Conservation (phyloP, 2,329 filamentous ascomycete species). For the Ceratocystis destructans region DNA sequence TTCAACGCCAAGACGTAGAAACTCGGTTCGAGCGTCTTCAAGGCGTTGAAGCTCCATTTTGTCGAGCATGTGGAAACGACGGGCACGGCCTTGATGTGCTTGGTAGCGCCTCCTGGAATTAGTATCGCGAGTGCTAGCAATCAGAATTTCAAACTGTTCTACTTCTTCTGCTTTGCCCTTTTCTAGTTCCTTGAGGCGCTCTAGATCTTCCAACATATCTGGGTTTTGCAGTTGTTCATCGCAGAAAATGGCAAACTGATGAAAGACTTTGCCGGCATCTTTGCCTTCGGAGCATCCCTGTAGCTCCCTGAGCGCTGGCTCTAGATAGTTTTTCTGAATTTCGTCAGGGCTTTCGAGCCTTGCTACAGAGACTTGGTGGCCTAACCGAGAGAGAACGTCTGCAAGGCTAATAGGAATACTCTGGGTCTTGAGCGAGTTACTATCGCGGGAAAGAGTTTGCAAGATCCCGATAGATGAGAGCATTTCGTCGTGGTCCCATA, state of each 20-base stretch:
- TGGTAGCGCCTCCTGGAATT: slow-evolving; percentile 43
- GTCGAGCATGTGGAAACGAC: slow-evolving; percentile 81
- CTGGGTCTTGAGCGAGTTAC: slow-evolving; percentile 50
- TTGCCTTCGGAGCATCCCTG: slow-evolving; percentile 51
- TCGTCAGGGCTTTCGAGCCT: slow-evolving; percentile 79
- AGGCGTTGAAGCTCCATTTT: slow-evolving; percentile 72
- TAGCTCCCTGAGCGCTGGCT: slow-evolving; percentile 70
- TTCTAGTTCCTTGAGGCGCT: slow-evolving; percentile 57
- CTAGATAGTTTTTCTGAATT: slow-evolving; percentile 76
- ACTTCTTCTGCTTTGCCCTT: slow-evolving; percentile 56
- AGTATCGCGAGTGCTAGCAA: slow-evolving; percentile 37
- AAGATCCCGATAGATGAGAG: slow-evolving; percentile 80
- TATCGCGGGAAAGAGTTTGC: slow-evolving; percentile 45
- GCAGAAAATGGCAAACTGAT: slow-evolving; percentile 90
- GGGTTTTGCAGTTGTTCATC: slow-evolving; percentile 84
- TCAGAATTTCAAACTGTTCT: slow-evolving; percentile 45
- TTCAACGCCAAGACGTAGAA: slow-evolving; percentile 77
- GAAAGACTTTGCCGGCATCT: slow-evolving; percentile 77
- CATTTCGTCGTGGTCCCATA: slow-evolving; percentile 92
- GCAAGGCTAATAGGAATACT: slow-evolving; percentile 58
- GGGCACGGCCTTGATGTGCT: slow-evolving; percentile 55
- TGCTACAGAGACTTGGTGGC: slow-evolving; percentile 77
- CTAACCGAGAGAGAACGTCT: slow-evolving; percentile 74
- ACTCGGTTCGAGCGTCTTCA: slow-evolving; percentile 60
- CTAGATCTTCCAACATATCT: slow-evolving; percentile 71